These are phyloP conservation scores for Plasmodium adleri DNA, from an alignment of 169 alveolate species.

Conservation along the genomic window DNA sequence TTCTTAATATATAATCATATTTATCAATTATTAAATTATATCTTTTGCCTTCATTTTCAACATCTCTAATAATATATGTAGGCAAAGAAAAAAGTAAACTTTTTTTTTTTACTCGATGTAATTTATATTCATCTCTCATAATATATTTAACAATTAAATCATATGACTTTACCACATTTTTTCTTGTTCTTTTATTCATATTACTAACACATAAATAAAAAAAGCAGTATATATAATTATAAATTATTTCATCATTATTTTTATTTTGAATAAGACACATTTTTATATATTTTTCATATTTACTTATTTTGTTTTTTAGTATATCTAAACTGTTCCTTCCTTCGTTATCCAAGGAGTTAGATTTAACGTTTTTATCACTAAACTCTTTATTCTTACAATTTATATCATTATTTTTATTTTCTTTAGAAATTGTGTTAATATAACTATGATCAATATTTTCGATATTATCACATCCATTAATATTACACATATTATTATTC, in stretches of 20 bases:
- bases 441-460: background rate
- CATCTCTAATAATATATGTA: constrained; percentile 34
- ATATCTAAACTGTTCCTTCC: background rate
- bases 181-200: constrained; percentile 38
- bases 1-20: constrained; percentile 71
- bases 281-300: constrained; percentile 20
- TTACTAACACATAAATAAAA: constrained; percentile 63
- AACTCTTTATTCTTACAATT: too few species aligned
- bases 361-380: background rate
- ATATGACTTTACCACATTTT: constrained; percentile 28
- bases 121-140: constrained; percentile 56
- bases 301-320: background rate
- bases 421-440: background rate
- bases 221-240: constrained; percentile 22
- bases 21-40: constrained; percentile 41
- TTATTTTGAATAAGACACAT: constrained; percentile 15
- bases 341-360: background rate
- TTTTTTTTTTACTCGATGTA: constrained; percentile 57
- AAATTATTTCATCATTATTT: constrained; percentile 30
- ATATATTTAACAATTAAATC: constrained; percentile 54
- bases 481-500: background rate
- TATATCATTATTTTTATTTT: too few species aligned
- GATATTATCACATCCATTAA: background rate
- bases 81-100: constrained; percentile 50
- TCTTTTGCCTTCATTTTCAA: constrained; percentile 42